phyloP scores from a whole-genome alignment of 139 green algal genomes.

The Raphidocelis subcapitata region DNA sequence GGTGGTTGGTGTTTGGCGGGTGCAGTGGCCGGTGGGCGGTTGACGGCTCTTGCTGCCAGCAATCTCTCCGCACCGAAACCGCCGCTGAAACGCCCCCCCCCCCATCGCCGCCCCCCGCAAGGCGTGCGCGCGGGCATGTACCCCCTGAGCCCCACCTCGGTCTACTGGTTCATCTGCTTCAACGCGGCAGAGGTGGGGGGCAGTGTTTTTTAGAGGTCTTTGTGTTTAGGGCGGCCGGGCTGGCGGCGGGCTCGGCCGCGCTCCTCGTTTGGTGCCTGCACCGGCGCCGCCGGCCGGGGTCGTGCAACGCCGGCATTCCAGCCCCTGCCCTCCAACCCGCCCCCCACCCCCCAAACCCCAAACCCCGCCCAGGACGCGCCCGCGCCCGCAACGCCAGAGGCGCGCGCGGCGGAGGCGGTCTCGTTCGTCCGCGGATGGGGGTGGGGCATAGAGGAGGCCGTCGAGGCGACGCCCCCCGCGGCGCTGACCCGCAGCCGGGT shows the following conservation, averaged over 20 bases:
- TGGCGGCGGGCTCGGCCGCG: background rate
- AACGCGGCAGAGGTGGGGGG: slow-evolving; percentile 29
- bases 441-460: slow-evolving; percentile 35
- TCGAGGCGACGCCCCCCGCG: slow-evolving; percentile 41
- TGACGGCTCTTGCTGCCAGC: too few species aligned
- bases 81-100: too few species aligned
- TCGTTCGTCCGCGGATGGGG: slow-evolving; percentile 45
- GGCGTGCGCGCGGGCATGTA: slow-evolving; percentile 69
- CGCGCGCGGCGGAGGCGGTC: slow-evolving; percentile 42
- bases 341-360: too few species aligned
- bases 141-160: slow-evolving; percentile 42
- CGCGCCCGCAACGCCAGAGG: slow-evolving; percentile 4
- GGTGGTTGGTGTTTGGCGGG: slow-evolving; percentile 46
- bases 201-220: background rate
- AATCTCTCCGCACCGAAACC: too few species aligned
- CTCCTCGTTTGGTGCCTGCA: background rate
- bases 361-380: background rate
- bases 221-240: too few species aligned
- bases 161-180: slow-evolving; percentile 75
- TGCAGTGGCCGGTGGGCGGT: too few species aligned
- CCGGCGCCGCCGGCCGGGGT: too few species aligned
- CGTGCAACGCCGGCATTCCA: too few species aligned
- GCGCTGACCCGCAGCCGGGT: slow-evolving; percentile 45
- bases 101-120: too few species aligned
- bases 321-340: too few species aligned